Percentiles rank a stretch among this genome's conserved stretches.
Evolutionary conservation across 345 rosid genomes (phyloP).

Genomic region (Syzygium aromaticum): DNA sequence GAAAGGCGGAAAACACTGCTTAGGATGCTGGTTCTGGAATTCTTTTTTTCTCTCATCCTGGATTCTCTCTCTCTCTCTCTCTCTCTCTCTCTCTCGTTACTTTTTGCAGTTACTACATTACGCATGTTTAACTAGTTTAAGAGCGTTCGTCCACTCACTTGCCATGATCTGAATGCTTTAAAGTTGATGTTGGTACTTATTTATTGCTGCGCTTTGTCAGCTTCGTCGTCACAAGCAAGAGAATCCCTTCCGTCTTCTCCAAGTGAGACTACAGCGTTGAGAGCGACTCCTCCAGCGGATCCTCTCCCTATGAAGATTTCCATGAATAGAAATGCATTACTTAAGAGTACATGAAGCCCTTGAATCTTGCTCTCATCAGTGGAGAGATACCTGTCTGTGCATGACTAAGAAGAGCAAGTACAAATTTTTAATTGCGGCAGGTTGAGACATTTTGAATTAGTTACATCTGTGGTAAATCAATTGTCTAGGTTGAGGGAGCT

Average conservation of each 20-base stretch:
- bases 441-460: neutral
- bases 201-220: constrained; percentile 22
- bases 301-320: constrained; percentile 75
- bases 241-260: constrained; percentile 81
- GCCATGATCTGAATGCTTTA: neutral
- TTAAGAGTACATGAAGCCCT: neutral
- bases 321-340: neutral
- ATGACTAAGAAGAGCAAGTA: neutral
- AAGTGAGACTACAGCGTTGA: constrained; percentile 52
- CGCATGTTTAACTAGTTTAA: neutral
- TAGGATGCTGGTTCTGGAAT: neutral
- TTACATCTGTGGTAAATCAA: neutral
- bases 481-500: neutral
- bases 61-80: neutral
- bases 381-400: neutral
- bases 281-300: constrained; percentile 71
- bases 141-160: neutral
- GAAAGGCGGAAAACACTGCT: neutral
- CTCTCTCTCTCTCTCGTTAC: too few species aligned
- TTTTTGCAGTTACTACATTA: neutral
- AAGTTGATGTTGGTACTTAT: neutral
- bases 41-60: neutral
- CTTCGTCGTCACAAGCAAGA: constrained; percentile 64
- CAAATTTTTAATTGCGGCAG: neutral
- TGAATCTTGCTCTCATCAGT: neutral